phyloP scores from a whole-genome alignment of 1,284 basidiomycete genomes.

The Porogramme epimiltina region DNA sequence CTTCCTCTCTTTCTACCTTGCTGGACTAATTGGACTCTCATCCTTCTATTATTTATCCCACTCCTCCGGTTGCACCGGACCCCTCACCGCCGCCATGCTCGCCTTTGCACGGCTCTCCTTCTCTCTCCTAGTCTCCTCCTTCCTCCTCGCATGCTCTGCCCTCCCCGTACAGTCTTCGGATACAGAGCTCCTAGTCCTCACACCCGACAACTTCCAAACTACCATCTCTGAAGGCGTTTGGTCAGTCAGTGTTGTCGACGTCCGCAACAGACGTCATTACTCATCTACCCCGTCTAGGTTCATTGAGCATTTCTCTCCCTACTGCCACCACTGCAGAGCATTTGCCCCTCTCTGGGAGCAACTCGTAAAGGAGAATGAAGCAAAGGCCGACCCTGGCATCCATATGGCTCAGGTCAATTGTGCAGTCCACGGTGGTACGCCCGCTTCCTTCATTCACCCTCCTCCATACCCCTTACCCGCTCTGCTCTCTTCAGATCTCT shows the following conservation, averaged over 20 bases:
- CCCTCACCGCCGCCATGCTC: slow-evolving; percentile 26
- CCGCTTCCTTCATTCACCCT: neutral
- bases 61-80: neutral
- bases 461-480: neutral
- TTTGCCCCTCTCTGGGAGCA: slow-evolving; percentile 87
- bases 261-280: neutral
- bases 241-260: slow-evolving; percentile 40
- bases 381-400: slow-evolving; percentile 58
- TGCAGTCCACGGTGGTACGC: slow-evolving; percentile 77
- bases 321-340: slow-evolving; percentile 74
- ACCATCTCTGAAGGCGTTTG: slow-evolving; percentile 67
- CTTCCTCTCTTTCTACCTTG: neutral
- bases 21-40: neutral
- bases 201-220: slow-evolving; percentile 64
- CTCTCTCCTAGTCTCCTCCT: slow-evolving; percentile 36
- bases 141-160: slow-evolving; percentile 37
- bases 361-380: slow-evolving; percentile 61
- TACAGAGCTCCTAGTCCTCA: slow-evolving; percentile 41
- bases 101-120: slow-evolving; percentile 29
- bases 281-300: slow-evolving; percentile 43
- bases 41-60: neutral
- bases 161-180: slow-evolving; percentile 41
- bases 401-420: slow-evolving; percentile 88
- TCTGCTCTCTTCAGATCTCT: slow-evolving; percentile 66
- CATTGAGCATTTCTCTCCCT: slow-evolving; percentile 79